These are phyloP conservation scores for Microdochium trichocladiopsis DNA, from an alignment of 2,329 filamentous ascomycete species.

Conservation along the genomic window DNA sequence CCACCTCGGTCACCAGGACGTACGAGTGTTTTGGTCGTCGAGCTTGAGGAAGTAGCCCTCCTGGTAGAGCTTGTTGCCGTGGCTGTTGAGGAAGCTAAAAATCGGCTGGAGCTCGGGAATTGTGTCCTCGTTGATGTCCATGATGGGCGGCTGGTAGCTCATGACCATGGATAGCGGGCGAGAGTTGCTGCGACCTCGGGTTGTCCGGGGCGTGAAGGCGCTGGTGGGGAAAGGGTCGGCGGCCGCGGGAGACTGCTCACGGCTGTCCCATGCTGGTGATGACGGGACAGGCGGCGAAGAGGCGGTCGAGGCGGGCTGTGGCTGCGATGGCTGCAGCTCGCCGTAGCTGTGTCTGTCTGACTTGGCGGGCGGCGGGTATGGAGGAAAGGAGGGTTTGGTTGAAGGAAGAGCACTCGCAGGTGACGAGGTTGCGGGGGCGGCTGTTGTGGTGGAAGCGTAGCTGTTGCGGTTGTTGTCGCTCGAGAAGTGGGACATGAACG, in stretches of 20 bases:
- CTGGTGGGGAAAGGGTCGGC: constrained; percentile 26
- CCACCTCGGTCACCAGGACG: constrained; percentile 27
- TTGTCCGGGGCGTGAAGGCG: constrained; percentile 13
- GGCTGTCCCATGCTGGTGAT: constrained; percentile 16
- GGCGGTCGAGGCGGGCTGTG: constrained; percentile 1
- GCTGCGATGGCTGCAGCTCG: background rate
- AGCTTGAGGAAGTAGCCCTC: constrained; percentile 97
- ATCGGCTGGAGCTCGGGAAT: constrained; percentile 91
- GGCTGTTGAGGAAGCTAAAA: constrained; percentile 89
- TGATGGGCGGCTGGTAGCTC: constrained; percentile 75
- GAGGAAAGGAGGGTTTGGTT: background rate
- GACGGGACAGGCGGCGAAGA: constrained; percentile 14
- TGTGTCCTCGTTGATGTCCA: constrained; percentile 79
- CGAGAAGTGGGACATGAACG: constrained; percentile 81
- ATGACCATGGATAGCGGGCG: constrained; percentile 82
- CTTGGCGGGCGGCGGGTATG: background rate
- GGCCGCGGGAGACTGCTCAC: constrained; percentile 33
- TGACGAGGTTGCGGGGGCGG: background rate
- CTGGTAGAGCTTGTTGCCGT: constrained; percentile 93
- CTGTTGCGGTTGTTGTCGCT: constrained; percentile 26
- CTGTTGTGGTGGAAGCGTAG: constrained; percentile 13
- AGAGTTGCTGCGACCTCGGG: constrained; percentile 43
- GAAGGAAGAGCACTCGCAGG: background rate
- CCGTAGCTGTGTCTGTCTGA: background rate
- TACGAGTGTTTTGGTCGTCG: constrained; percentile 89